Conservation (phyloP, 169 alveolate genomes). For the Perkinsus marinus region DNA sequence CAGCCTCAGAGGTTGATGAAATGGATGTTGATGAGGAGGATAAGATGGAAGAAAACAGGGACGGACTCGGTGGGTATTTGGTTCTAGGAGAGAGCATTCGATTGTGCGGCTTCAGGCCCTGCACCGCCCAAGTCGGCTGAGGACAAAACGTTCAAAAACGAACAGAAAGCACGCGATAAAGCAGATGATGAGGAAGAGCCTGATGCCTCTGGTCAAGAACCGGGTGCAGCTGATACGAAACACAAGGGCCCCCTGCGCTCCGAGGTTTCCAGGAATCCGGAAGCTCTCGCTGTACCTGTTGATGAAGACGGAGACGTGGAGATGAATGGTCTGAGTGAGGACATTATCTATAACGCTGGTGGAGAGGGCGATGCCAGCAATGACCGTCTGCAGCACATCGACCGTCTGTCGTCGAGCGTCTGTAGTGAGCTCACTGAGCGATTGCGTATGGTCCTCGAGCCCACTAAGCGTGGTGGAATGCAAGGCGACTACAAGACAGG, state of each 20-base stretch:
- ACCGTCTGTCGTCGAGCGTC: neutral
- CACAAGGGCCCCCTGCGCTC: neutral
- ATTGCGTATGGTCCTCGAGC: slow-evolving; percentile 74
- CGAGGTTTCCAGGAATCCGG: neutral
- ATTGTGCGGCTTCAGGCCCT: neutral
- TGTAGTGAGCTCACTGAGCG: slow-evolving; percentile 37
- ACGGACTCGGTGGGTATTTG: neutral
- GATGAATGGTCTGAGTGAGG: neutral
- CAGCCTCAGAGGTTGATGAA: slow-evolving; percentile 38
- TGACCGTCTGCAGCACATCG: neutral
- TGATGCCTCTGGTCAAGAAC: neutral
- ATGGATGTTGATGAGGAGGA: slow-evolving; percentile 49
- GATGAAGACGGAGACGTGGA: neutral
- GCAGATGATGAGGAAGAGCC: neutral
- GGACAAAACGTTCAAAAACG: neutral
- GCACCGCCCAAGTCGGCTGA: neutral
- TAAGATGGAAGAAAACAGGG: slow-evolving; percentile 43
- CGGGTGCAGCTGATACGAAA: neutral
- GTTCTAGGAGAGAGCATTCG: neutral
- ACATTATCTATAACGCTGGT: neutral
- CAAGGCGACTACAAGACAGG: slow-evolving; percentile 93
- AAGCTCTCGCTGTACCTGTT: neutral
- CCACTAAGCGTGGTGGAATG: slow-evolving; percentile 67
- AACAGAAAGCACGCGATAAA: neutral
- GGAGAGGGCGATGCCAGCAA: neutral